A percentile compares a stretch with the other conserved stretches of the same genome.
Conservation (phyloP, 805 yeast species). For the Wilhelminamyces savonicus region DNA sequence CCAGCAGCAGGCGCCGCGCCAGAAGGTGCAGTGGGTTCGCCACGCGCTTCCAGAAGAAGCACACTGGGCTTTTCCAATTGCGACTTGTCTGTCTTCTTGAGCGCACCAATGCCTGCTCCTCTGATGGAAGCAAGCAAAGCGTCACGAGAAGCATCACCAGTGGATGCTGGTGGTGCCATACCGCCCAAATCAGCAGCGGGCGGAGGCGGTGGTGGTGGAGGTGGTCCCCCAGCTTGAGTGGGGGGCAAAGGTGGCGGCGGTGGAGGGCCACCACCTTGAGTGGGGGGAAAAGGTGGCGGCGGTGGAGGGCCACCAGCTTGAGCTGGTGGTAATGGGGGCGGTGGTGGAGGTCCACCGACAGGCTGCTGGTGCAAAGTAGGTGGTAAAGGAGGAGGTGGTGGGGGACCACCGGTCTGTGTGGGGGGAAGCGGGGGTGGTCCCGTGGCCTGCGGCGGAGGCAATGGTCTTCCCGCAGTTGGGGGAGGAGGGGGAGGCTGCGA, state of each 20-base stretch:
- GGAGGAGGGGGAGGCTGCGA: slow-evolving; percentile 12
- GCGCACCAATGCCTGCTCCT: slow-evolving; percentile 59
- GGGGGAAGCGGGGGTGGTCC: no score
- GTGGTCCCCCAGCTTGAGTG: slow-evolving; percentile 28
- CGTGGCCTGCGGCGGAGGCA: slow-evolving; percentile 12
- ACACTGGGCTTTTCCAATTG: slow-evolving; percentile 77
- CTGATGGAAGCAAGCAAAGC: slow-evolving; percentile 84
- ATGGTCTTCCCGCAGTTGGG: slow-evolving; percentile 8
- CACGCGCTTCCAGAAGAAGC: slow-evolving; percentile 63
- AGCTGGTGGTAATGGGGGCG: slow-evolving; percentile 6
- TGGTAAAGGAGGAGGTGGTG: slow-evolving; percentile 28
- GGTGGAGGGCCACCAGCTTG: slow-evolving; percentile 4
- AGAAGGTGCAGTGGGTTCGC: slow-evolving; percentile 40
- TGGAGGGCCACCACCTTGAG: slow-evolving; percentile 11
- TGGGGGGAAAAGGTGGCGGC: slow-evolving; percentile 16
- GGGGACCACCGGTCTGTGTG: slow-evolving; percentile 11
- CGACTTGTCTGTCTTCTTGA: slow-evolving; percentile 75
- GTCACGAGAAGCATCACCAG: slow-evolving; percentile 59
- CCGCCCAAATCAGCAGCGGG: neutral
- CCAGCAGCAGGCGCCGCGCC: slow-evolving; percentile 40
- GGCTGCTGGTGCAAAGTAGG: slow-evolving; percentile 11
- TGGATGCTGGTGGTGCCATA: slow-evolving; percentile 12
- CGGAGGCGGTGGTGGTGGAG: slow-evolving; percentile 12
- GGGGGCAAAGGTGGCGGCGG: slow-evolving; percentile 20
- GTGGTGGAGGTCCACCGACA: slow-evolving; percentile 13